Base-by-base conservation (phyloP, 768 basidiomycete genomes). In the Leccinum subgranulosum region DNA sequence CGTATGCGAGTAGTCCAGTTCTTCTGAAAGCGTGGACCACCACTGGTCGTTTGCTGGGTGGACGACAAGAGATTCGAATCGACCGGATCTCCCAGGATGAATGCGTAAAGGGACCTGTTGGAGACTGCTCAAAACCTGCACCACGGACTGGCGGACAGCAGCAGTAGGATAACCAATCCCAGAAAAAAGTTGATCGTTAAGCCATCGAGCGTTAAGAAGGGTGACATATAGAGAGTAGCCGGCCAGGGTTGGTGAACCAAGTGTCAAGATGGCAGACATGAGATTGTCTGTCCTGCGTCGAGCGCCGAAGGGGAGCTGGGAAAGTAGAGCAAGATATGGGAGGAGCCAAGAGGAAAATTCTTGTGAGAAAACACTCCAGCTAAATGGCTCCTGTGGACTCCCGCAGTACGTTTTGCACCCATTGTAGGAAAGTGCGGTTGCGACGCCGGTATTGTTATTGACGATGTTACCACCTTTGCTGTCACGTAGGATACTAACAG, bases 291-390 rank as follows among this genome's bases (percentile, higher is more conserved):
- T 59, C 27, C 64, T 73, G 51, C 73, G 72, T 11, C 60, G 67
- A 29, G 75, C 71, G 8, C 79, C 79, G 25, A 79, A 82, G 0
- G 80, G 81, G n/a, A 82, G 74, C 49, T 80, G 79, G 0, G 79
- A 79, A 19, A 81, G 66, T 8, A 82, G 59, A 1, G 80, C 78
- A 12, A 82, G 72, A 72, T 77, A 80, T 7, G 81, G 81, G 6
- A 82, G 55, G 2, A 82, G 67, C 81, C 80, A 82, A 0, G 77
- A 61, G 9, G 72, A 69, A 60, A 76, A 79, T 48, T 77, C 68
- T 48, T 77, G 76, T 0, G 70, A 50, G 50, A 69, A 71, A 3
- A 23, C 31, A 1, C 19, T n/a, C 67, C 67, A 69, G 12, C n/a
- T 31, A n/a, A 69, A 71, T 12, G 59, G 17, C 8, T 60, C 53